Percentiles rank a stretch among this genome's conserved stretches.
phyloP scores from a whole-genome alignment of 1,284 basidiomycete species.

The Heterobasidion irregulare region DNA sequence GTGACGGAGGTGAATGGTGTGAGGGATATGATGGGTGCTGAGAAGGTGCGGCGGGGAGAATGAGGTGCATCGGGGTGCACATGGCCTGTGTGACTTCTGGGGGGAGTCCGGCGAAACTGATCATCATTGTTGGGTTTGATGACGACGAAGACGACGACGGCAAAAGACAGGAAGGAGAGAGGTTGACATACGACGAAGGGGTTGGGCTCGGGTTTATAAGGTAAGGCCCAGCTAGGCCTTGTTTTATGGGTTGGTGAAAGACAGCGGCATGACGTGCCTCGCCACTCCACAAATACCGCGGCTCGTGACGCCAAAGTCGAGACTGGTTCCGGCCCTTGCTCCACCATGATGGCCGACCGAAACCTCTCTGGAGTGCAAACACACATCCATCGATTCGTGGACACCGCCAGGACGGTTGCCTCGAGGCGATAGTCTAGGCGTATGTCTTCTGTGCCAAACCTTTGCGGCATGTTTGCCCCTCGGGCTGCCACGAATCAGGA shows the following conservation, averaged over 20 bases:
- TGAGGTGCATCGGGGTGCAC: slow-evolving; percentile 73
- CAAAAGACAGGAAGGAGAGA: neutral
- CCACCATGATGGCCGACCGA: too few species aligned
- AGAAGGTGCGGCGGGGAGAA: slow-evolving; percentile 36
- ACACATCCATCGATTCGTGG: too few species aligned
- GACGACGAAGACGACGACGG: neutral
- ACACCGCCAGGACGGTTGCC: too few species aligned
- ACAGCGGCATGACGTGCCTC: neutral
- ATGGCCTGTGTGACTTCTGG: slow-evolving; percentile 70
- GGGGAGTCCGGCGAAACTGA: slow-evolving; percentile 61
- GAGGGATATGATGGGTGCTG: slow-evolving; percentile 8
- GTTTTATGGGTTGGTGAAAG: neutral
- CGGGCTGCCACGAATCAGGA: neutral
- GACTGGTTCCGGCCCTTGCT: neutral
- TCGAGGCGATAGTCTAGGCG: too few species aligned
- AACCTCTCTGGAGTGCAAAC: too few species aligned
- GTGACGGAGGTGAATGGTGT: slow-evolving; percentile 6
- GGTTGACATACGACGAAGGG: neutral
- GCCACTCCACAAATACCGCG: neutral
- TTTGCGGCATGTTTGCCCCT: too few species aligned
- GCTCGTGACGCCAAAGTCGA: neutral
- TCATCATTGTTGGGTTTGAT: slow-evolving; percentile 35
- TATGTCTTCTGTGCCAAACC: too few species aligned
- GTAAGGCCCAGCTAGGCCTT: neutral
- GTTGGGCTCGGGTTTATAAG: neutral